A percentile compares a stretch with the other conserved stretches of the same genome.
phyloP scores from a whole-genome alignment of 2,329 filamentous ascomycete genomes.

The Botryotinia convoluta region DNA sequence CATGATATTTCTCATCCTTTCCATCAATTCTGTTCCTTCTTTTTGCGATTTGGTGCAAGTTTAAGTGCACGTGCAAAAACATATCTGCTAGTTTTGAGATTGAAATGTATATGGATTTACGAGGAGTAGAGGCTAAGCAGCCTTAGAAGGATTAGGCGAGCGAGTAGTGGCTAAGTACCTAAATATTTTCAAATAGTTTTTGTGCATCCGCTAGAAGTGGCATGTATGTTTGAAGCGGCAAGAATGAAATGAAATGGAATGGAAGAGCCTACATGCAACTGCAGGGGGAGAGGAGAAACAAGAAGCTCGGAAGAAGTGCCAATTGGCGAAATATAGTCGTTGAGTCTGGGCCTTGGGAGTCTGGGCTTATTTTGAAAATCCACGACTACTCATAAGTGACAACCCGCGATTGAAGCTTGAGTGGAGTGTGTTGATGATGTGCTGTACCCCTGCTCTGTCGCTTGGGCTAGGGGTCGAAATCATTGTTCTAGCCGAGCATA shows the following conservation, averaged over 20 bases:
- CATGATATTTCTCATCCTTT: accelerated
- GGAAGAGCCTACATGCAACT: background rate
- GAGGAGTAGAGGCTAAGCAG: background rate
- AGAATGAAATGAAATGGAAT: background rate
- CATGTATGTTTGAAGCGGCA: background rate
- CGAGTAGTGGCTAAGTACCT: background rate
- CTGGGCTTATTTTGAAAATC: background rate
- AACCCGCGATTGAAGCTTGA: background rate
- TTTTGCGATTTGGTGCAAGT: too few species aligned
- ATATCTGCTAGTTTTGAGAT: background rate
- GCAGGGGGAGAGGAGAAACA: background rate
- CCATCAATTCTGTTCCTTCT: background rate
- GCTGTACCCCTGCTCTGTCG: background rate
- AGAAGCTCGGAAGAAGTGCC: background rate
- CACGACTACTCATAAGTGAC: background rate
- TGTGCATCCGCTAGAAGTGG: background rate
- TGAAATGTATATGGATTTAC: background rate
- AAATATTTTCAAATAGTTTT: background rate
- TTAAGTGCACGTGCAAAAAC: background rate
- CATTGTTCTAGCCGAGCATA: background rate
- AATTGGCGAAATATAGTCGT: background rate
- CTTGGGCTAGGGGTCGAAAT: background rate
- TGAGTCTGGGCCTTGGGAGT: background rate
- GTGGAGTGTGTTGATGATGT: background rate
- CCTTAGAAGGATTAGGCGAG: accelerated